These are phyloP conservation scores for Ambispora gerdemannii DNA, from an alignment of 192 early-diverging fungal genomes.

Conservation along the genomic window DNA sequence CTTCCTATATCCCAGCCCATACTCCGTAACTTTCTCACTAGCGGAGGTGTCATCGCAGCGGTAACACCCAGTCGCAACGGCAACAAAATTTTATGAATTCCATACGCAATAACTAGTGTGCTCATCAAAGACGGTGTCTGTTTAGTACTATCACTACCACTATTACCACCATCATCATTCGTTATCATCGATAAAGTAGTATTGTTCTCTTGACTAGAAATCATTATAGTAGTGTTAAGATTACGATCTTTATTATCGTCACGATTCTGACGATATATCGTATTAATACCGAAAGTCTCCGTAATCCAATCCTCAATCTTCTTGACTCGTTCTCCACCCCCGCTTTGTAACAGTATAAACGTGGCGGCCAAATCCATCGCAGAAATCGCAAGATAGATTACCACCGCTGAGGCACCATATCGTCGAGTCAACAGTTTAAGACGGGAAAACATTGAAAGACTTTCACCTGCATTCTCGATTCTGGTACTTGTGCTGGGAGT, in stretches of 20 bases:
- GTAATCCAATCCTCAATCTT: slow-evolving; percentile 46
- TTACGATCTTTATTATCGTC: slow-evolving; percentile 11
- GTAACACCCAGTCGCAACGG: slow-evolving; percentile 55
- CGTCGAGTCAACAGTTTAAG: slow-evolving; percentile 47
- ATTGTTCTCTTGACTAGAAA: background rate
- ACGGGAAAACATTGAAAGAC: background rate
- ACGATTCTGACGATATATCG: slow-evolving; percentile 33
- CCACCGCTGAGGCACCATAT: slow-evolving; percentile 49
- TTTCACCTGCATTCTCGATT: background rate
- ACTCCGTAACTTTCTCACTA: slow-evolving; percentile 46
- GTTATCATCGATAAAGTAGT: slow-evolving; percentile 13
- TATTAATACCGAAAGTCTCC: slow-evolving; percentile 31
- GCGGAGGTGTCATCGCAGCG: slow-evolving; percentile 48
- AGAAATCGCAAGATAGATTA: slow-evolving; percentile 48
- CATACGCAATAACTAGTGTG: slow-evolving; percentile 57
- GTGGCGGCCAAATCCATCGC: slow-evolving; percentile 48
- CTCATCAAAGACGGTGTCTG: slow-evolving; percentile 44
- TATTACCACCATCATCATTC: slow-evolving; percentile 28
- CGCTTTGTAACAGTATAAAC: slow-evolving; percentile 43
- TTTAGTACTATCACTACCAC: slow-evolving; percentile 29
- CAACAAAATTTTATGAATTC: slow-evolving; percentile 58
- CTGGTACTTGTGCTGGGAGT: background rate
- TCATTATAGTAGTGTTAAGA: background rate
- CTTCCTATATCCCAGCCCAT: slow-evolving; percentile 45
- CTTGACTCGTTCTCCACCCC: slow-evolving; percentile 49